Percentiles rank a stretch among this genome's conserved stretches.
These are phyloP conservation scores for Delphinella strobiligena DNA, from an alignment of 2,329 filamentous ascomycete species.

Conservation along the genomic window DNA sequence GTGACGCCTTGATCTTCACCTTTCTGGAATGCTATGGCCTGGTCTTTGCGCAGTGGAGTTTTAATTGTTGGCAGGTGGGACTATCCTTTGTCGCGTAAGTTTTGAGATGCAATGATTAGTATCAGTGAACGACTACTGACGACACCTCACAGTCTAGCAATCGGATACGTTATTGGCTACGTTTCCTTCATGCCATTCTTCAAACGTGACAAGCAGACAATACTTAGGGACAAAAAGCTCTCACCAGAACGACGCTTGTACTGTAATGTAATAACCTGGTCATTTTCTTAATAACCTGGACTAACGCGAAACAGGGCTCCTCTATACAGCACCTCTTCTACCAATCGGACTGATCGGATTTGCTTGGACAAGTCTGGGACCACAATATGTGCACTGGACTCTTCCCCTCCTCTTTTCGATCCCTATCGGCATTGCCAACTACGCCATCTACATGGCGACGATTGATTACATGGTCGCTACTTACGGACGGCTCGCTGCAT, in stretches of 20 bases:
- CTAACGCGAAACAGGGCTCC: too few relatives aligned
- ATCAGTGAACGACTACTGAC: neutral
- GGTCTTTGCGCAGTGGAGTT: constrained; percentile 55
- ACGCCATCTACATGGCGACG: constrained; percentile 59
- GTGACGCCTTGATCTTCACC: constrained; percentile 63
- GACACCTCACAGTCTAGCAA: constrained; percentile 37
- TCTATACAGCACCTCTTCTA: constrained; percentile 40
- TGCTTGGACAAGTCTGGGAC: constrained; percentile 53
- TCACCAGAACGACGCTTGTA: constrained; percentile 52
- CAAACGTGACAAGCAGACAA: constrained; percentile 39
- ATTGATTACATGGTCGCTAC: constrained; percentile 64
- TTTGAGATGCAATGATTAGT: too few relatives aligned
- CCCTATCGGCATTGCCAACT: constrained; percentile 60
- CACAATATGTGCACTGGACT: constrained; percentile 49
- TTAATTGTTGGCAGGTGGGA: constrained; percentile 42
- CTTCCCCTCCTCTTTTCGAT: constrained; percentile 51
- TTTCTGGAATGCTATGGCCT: constrained; percentile 58
- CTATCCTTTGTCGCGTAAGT: constrained; percentile 47
- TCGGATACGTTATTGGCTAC: constrained; percentile 50
- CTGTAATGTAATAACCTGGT: too few relatives aligned
- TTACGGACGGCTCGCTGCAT: constrained; percentile 58
- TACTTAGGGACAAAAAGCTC: constrained; percentile 33
- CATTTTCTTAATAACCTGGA: too few relatives aligned
- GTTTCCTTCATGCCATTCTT: constrained; percentile 46
- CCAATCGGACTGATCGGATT: constrained; percentile 55